These are phyloP conservation scores for Apophysomyces ossiformis DNA, from an alignment of 371 early-diverging fungal genomes.

Conservation along the genomic window DNA sequence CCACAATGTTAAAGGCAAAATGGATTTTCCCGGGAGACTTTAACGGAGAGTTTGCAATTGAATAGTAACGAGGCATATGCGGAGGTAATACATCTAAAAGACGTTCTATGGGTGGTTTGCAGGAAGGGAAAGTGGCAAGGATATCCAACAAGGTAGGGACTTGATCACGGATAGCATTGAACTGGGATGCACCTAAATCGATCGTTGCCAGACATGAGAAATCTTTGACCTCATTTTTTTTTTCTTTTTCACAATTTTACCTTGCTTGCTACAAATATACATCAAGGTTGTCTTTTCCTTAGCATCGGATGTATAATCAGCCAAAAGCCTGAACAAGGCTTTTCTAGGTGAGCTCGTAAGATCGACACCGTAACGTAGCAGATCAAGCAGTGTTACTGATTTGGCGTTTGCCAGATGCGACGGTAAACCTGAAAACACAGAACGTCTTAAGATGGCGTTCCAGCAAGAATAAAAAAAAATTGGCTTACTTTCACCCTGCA, in stretches of 20 bases:
- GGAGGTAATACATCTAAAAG: conserved; percentile 80
- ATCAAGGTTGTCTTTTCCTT: conserved; percentile 73
- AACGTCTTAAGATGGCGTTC: background rate
- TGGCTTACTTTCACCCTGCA: conserved; percentile 45
- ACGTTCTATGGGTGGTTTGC: conserved; percentile 63
- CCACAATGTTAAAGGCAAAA: conserved; percentile 89
- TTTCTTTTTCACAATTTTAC: conserved; percentile 20
- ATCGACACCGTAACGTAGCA: conserved; percentile 77
- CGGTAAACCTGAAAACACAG: conserved; percentile 50
- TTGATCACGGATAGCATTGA: conserved; percentile 69
- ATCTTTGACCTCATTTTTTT: background rate
- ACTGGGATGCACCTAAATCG: conserved; percentile 60
- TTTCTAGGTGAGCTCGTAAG: conserved; percentile 76
- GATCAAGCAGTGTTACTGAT: conserved; percentile 56
- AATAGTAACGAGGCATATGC: conserved; percentile 88
- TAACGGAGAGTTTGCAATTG: conserved; percentile 74
- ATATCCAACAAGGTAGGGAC: conserved; percentile 77
- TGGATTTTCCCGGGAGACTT: conserved; percentile 54
- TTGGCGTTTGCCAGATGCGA: conserved; percentile 62
- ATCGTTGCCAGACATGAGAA: background rate
- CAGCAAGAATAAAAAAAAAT: background rate
- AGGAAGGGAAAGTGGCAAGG: conserved; percentile 76
- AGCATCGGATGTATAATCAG: conserved; percentile 70
- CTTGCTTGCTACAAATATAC: conserved; percentile 82
- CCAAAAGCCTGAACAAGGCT: conserved; percentile 79